Base-by-base conservation (phyloP, 2,329 filamentous ascomycete species). In the Ophiostoma ulmi region DNA sequence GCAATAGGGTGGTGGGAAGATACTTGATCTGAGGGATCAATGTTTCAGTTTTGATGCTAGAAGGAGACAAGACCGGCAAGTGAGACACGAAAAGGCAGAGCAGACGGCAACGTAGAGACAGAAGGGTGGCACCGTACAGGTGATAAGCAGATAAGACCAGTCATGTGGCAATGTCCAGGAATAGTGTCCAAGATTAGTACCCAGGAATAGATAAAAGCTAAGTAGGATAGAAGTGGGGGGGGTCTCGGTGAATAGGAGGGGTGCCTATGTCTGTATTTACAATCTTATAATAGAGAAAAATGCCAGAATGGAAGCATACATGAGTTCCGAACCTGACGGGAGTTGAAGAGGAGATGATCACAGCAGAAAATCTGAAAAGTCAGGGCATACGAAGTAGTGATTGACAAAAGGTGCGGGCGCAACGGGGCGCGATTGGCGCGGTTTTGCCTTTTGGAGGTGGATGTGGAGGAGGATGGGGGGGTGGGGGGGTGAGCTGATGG, bases 101-200 rank as follows among this genome's bases (percentile, higher is more conserved):
- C 52, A 58, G 52, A 58, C 52, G 52, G 66, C 22, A 26, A 35
- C 41, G 22, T 17, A 41, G 38, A 44, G 36, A 48, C 65, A 26
- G 39, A 48, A 31, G 55, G 55, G 35, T 22, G 8, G 26, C 20
- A 14, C 39, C 38, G 67, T 36, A 52, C 70, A 69, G 64, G 52
- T 70, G 70, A 68, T 70, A 64, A 67, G 55, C 70, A 44, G 70
- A 70, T 70, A 69, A 70, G 70, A 36, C 41, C 67, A 22, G 70
- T 71, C 70, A 71, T 71, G 70, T 69, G 68, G 63, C 36, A 63
- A 36, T 44, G 48, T 48, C 67, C 58, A 52, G 61, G 66, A 71
- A 69, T 48, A 48, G 44, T n/a, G 14, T 48, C 44, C 14, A 20
- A 48, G 14, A 20, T 20, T 48, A 55, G 61, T n/a, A 35, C 61